Evolutionary conservation across 2,329 filamentous ascomycete genomes (phyloP).

Genomic region (Myrmaecium sp.): DNA sequence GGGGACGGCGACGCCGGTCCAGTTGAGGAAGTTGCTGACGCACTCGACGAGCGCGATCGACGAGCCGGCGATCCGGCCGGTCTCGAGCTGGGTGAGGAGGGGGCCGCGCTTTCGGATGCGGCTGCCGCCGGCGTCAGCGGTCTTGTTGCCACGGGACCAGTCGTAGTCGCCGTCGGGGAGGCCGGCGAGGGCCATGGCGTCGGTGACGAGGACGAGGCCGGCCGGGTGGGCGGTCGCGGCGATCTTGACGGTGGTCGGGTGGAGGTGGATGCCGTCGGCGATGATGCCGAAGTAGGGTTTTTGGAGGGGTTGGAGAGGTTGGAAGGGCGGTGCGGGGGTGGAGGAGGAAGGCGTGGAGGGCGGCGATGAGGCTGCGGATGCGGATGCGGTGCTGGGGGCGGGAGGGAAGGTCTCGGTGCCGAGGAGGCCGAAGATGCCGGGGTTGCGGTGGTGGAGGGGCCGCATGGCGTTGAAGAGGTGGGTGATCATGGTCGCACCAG

Average conservation of each 20-base stretch:
- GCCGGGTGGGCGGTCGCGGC: slow-evolving; percentile 73
- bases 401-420: too few relatives aligned
- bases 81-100: slow-evolving; percentile 59
- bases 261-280: slow-evolving; percentile 76
- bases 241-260: slow-evolving; percentile 76
- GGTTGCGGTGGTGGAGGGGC: slow-evolving; percentile 78
- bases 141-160: too few relatives aligned
- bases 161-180: slow-evolving; percentile 70
- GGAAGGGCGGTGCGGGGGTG: slow-evolving; percentile 14
- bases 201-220: slow-evolving; percentile 77
- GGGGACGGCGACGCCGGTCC: slow-evolving; percentile 51
- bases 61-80: slow-evolving; percentile 38
- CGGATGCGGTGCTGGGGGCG: slow-evolving; percentile 1
- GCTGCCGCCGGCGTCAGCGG: too few relatives aligned
- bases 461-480: slow-evolving; percentile 92
- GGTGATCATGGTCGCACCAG: slow-evolving; percentile 76
- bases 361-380: too few relatives aligned
- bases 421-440: slow-evolving; percentile 74
- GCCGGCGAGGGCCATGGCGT: slow-evolving; percentile 78
- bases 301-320: slow-evolving; percentile 17
- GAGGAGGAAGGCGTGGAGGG: slow-evolving; percentile 8
- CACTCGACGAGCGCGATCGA: slow-evolving; percentile 64
- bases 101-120: slow-evolving; percentile 53
- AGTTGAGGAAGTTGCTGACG: slow-evolving; percentile 63
- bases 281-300: slow-evolving; percentile 80